phyloP scores from a whole-genome alignment of 257 asterid species.

The Ehretia macrophylla region DNA sequence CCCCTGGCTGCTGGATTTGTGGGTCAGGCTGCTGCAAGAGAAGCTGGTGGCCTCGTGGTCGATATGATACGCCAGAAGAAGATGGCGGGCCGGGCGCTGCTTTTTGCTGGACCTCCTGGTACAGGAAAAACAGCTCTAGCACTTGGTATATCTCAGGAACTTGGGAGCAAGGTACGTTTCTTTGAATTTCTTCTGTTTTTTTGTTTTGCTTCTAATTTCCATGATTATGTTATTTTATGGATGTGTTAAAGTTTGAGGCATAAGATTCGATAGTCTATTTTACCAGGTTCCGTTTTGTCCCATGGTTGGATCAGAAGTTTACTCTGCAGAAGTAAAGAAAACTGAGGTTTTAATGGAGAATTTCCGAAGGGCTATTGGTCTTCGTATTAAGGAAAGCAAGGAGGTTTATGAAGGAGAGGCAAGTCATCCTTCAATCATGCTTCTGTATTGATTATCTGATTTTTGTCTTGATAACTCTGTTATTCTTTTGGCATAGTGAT shows the following conservation, averaged over 20 bases:
- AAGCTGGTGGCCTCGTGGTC: constrained; percentile 87
- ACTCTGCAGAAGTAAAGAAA: constrained; percentile 95
- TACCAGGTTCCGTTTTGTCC: constrained; percentile 96
- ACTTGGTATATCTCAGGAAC: constrained; percentile 88
- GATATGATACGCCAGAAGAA: constrained; percentile 97
- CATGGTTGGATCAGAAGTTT: constrained; percentile 99
- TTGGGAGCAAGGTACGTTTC: constrained; percentile 86
- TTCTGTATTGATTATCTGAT: background rate
- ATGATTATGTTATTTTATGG: background rate
- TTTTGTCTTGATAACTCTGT: constrained; percentile 1
- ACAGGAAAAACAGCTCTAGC: constrained; percentile 99
- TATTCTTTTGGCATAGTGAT: no score
- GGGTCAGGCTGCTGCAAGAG: constrained; percentile 92
- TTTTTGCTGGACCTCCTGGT: constrained; percentile 96
- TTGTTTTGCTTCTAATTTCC: no score
- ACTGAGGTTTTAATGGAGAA: constrained; percentile 95
- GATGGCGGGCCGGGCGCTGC: constrained; percentile 92
- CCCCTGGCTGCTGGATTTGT: constrained; percentile 95
- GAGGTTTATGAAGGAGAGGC: constrained; percentile 99
- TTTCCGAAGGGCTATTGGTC: constrained; percentile 92
- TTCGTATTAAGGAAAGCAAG: constrained; percentile 89
- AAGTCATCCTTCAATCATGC: constrained; percentile 14
- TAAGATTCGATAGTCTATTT: background rate
- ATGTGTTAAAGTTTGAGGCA: background rate
- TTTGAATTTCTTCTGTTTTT: background rate